These are phyloP conservation scores for Fusarium sp. DNA, from an alignment of 2,329 filamentous ascomycete species.

Conservation along the genomic window DNA sequence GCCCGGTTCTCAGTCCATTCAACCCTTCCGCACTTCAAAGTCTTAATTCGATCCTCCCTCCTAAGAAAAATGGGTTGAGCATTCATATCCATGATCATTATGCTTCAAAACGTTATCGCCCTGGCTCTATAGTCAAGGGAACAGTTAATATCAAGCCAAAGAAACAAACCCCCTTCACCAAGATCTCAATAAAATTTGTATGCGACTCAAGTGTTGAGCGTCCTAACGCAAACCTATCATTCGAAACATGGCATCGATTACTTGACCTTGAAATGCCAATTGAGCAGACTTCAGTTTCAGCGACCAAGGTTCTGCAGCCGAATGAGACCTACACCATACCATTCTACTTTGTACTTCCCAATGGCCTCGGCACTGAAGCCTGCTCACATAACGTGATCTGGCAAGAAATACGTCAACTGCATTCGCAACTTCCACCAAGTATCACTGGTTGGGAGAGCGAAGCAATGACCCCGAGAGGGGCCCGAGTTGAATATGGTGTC, in stretches of 20 bases:
- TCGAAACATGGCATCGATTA: conserved; percentile 25
- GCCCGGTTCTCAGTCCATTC: conserved; percentile 13
- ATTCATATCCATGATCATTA: conserved; percentile 13
- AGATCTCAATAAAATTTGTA: conserved; percentile 13
- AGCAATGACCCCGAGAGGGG: conserved; percentile 6
- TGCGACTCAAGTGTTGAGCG: conserved; percentile 19
- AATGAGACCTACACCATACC: conserved; percentile 11
- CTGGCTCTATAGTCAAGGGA: conserved; percentile 5
- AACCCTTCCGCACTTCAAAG: conserved; percentile 14
- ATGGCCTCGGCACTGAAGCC: conserved; percentile 12
- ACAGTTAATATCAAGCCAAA: conserved; percentile 17
- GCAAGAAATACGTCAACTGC: conserved; percentile 13
- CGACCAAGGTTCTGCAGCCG: neutral
- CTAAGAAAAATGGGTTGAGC: neutral
- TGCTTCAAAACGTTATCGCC: conserved; percentile 19
- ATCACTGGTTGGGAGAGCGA: conserved; percentile 7
- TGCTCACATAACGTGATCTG: conserved; percentile 19
- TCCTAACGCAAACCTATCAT: conserved; percentile 1
- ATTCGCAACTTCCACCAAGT: conserved; percentile 8
- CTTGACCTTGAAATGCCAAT: conserved; percentile 17
- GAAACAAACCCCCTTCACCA: conserved; percentile 4
- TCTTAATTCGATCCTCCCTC: neutral
- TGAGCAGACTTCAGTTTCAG: neutral
- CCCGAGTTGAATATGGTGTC: conserved; percentile 4
- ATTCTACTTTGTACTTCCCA: conserved; percentile 15